These are phyloP conservation scores for Curvularia sp. DNA, from an alignment of 2,329 filamentous ascomycete species.

Conservation along the genomic window DNA sequence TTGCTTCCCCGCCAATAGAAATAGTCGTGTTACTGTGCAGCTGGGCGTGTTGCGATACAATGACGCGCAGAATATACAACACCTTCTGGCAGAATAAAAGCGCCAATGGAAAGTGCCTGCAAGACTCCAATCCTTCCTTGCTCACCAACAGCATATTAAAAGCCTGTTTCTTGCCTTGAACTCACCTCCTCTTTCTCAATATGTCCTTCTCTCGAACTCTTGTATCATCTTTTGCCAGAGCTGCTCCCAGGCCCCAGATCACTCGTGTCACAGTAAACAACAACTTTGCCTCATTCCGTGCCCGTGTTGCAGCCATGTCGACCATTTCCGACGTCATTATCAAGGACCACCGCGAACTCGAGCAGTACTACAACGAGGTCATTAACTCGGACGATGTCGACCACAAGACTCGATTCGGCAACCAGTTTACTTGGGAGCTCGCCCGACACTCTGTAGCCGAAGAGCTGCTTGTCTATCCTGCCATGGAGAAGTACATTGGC, in stretches of 20 bases:
- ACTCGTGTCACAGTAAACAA: conserved; percentile 5
- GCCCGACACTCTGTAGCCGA: conserved; percentile 61
- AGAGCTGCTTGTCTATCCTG: conserved; percentile 54
- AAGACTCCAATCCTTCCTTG: not conserved
- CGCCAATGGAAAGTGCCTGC: not conserved
- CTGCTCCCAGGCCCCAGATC: conserved; percentile 14
- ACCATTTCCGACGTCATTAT: conserved; percentile 42
- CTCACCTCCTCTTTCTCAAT: not conserved
- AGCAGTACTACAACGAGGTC: conserved; percentile 55
- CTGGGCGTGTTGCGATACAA: conserved; percentile 2
- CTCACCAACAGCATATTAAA: conserved; percentile 4
- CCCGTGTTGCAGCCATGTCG: conserved; percentile 6
- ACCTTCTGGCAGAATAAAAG: not conserved
- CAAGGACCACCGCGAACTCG: conserved; percentile 52
- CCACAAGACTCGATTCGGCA: conserved; percentile 55
- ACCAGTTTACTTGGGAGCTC: conserved; percentile 62
- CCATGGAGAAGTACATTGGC: conserved; percentile 46
- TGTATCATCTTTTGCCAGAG: conserved; percentile 12
- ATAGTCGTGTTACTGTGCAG: not conserved
- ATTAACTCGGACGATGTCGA: conserved; percentile 50
- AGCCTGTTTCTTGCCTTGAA: not conserved
- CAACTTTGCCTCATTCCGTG: conserved; percentile 13
- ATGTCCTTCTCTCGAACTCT: conserved; percentile 18
- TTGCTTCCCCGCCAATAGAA: not conserved
- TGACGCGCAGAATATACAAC: not conserved